Evolutionary conservation across 371 early-diverging fungal genomes (phyloP), one percentile per base, ranked within the genome.

Genomic region (Circinella umbellata): DNA sequence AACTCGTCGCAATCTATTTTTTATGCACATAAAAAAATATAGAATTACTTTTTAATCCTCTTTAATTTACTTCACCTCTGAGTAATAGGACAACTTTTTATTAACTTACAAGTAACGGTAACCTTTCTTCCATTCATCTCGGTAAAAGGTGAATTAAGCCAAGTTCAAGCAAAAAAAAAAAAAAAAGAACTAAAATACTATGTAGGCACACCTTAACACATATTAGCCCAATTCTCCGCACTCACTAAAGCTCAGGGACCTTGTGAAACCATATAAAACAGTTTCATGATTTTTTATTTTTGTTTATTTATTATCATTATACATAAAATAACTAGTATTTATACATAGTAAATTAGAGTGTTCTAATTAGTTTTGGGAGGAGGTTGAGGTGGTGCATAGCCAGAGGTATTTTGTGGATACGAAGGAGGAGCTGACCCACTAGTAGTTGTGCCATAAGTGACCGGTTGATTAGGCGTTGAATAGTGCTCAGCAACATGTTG

Each of bases 1-100:
- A 86, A 88, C 69, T 94, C 93, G 72, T 95, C 94, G 63, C 85
- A 82, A 69, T 93, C 91, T 91, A 76, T 54, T 4, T 5, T 27
- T 11, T 27, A 51, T 38, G 51, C 5, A 14, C 20, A 48, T 20
- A 10, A 6, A 34, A 7, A 47, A 62, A 27, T 11, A 3, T 27
- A 27, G 2, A 27, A 1, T 27, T 27, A 27, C 27, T 27, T 27
- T 27, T 1, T 27, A 2, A 27, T 27, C 2, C 42, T 42, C 42
- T 42, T 42, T 42, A 42, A 42, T 20, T 46, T 1, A 8, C 51
- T 51, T 51, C 47, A 15, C 3, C 47, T 27, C 27, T 27, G 27
- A 27, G 27, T 1, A 27, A 27, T 27, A 27, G 27, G 27, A 27
- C 27, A 27, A 27, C 27, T 1, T 27, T 1, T 27, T 27, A 2